Conservation (phyloP, 257 asterid species). For the Nicotiana undulata region DNA sequence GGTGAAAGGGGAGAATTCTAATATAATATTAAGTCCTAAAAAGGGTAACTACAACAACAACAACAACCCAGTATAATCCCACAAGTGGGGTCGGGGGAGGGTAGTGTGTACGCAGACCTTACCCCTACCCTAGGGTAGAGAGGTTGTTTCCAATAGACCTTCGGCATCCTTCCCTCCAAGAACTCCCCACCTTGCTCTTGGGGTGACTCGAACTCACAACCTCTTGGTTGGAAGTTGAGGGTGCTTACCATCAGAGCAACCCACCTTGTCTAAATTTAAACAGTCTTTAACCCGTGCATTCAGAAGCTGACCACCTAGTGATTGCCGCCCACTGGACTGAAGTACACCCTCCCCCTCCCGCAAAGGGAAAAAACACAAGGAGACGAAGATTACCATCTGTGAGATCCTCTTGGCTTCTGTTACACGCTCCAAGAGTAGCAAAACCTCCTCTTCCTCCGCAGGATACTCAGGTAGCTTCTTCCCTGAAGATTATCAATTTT, state of each 20-base stretch:
- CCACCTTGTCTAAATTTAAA: not conserved
- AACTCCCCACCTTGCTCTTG: too few relatives aligned
- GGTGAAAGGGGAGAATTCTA: not conserved
- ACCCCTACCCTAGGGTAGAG: too few relatives aligned
- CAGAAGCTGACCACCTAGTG: not conserved
- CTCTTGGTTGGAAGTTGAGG: too few relatives aligned
- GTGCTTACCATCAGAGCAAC: too few relatives aligned
- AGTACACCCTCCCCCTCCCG: not conserved
- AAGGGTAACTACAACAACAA: not conserved
- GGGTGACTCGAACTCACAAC: too few relatives aligned
- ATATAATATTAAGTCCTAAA: not conserved
- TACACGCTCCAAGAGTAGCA: constrained; percentile 57
- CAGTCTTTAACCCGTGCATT: not conserved
- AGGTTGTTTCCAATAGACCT: too few relatives aligned
- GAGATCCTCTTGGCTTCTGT: constrained; percentile 77
- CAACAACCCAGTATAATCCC: too few relatives aligned
- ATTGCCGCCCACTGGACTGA: not conserved
- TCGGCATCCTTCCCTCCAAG: too few relatives aligned
- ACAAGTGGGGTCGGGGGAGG: too few relatives aligned
- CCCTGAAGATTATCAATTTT: constrained; percentile 29
- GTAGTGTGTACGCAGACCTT: too few relatives aligned
- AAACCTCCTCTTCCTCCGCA: constrained; percentile 73
- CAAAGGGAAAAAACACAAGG: not conserved
- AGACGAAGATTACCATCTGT: constrained; percentile 36
- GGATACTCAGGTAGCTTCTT: constrained; percentile 67